A percentile compares a stretch with the other conserved stretches of the same genome.
phyloP scores from a whole-genome alignment of 352 stramenopile genomes.

The Phytophthora colocasiae region DNA sequence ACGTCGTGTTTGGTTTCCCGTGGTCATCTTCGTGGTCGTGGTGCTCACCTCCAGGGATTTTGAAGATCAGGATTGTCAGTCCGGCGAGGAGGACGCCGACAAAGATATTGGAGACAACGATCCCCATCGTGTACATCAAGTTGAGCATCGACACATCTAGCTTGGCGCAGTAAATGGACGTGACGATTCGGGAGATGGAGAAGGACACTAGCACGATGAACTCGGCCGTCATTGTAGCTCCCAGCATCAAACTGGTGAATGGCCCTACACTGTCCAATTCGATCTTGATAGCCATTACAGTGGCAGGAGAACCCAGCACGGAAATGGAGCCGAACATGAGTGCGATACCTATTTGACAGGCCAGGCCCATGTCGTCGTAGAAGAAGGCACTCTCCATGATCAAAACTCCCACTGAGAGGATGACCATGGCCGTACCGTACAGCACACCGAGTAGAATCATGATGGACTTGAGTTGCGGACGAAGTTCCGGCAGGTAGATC shows the following conservation, averaged over 20 bases:
- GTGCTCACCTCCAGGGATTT: constrained; percentile 47
- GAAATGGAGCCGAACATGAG: constrained; percentile 77
- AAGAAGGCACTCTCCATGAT: constrained; percentile 57
- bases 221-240: constrained; percentile 72
- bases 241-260: constrained; percentile 82
- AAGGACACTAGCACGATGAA: constrained; percentile 78
- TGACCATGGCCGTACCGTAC: constrained; percentile 60
- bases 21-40: constrained; percentile 12
- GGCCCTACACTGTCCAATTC: constrained; percentile 73
- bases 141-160: constrained; percentile 62
- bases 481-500: constrained; percentile 67
- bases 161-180: constrained; percentile 68
- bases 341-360: constrained; percentile 64
- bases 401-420: constrained; percentile 45
- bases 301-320: constrained; percentile 64
- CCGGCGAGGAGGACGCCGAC: constrained; percentile 49
- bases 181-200: constrained; percentile 68
- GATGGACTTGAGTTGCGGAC: constrained; percentile 65
- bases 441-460: constrained; percentile 51
- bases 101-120: constrained; percentile 64
- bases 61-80: constrained; percentile 66
- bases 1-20: constrained; percentile 8
- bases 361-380: constrained; percentile 41
- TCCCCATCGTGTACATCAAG: constrained; percentile 58
- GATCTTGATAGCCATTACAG: constrained; percentile 81